These are phyloP conservation scores for Saccharomyces paradoxus DNA, from an alignment of 805 yeast genomes.

Conservation along the genomic window DNA sequence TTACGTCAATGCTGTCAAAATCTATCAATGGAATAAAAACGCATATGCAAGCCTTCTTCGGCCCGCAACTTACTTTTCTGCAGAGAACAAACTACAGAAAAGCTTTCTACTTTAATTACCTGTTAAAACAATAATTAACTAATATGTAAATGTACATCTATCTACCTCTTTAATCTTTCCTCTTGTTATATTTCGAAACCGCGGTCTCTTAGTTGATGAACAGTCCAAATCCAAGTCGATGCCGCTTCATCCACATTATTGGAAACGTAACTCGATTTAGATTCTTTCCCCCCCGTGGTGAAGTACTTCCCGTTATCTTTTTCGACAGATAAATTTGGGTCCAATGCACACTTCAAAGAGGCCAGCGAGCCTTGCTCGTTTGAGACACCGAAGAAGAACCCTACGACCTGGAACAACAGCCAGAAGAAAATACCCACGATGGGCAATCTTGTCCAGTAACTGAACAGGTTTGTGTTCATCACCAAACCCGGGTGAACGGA, in stretches of 20 bases:
- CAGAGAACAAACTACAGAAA: neutral
- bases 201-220: constrained; percentile 47
- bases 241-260: constrained; percentile 51
- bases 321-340: constrained; percentile 40
- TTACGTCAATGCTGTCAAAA: neutral
- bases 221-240: constrained; percentile 75
- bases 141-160: neutral
- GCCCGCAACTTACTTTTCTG: neutral
- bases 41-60: neutral
- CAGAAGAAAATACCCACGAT: constrained; percentile 68
- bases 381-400: constrained; percentile 60
- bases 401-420: constrained; percentile 62
- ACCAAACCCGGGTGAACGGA: constrained; percentile 81
- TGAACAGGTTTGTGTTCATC: constrained; percentile 69
- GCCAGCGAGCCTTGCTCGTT: constrained; percentile 66
- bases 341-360: constrained; percentile 53
- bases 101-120: neutral
- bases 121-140: neutral
- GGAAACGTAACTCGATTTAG: constrained; percentile 53
- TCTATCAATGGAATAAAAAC: neutral
- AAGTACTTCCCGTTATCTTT: constrained; percentile 64
- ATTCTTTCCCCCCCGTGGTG: constrained; percentile 50
- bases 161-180: neutral
- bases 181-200: constrained; percentile 31
- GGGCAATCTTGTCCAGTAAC: constrained; percentile 72